Evolutionary conservation across 805 yeast genomes (phyloP).

Genomic region (Suhomyces vadensis): DNA sequence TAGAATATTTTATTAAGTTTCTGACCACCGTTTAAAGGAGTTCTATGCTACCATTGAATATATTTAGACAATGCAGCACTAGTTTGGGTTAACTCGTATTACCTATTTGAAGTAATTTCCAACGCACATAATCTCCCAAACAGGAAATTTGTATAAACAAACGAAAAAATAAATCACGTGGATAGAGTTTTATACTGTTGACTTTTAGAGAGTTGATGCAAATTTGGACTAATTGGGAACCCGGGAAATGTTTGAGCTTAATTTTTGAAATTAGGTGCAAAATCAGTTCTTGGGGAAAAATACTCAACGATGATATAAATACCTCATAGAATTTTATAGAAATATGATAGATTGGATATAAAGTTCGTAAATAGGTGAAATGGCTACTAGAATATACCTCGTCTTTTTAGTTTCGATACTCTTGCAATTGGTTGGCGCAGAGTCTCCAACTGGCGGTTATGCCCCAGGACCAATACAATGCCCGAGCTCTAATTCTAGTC

Average conservation of each 20-base stretch:
- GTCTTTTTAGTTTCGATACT: neutral
- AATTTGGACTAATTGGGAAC: no score
- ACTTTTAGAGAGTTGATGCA: no score
- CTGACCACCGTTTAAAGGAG: no score
- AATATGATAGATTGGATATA: no score
- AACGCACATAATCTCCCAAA: neutral
- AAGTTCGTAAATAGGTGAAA: neutral
- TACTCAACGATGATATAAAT: neutral
- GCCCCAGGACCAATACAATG: constrained; percentile 34
- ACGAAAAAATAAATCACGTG: neutral
- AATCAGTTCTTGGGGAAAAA: neutral
- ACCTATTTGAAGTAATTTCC: neutral
- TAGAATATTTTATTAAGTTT: no score
- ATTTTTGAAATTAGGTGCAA: neutral
- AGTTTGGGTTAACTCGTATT: neutral
- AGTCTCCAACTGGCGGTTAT: constrained; percentile 26
- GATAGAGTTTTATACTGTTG: no score
- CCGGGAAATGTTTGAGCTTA: no score
- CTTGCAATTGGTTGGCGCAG: constrained; percentile 10
- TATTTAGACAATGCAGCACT: no score
- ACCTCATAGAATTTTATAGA: neutral
- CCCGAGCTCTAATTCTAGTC: constrained; percentile 18
- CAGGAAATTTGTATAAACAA: neutral
- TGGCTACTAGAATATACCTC: neutral
- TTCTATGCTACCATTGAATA: no score